phyloP scores from a whole-genome alignment of 257 asterid genomes.

The Scutellaria baicalensis region DNA sequence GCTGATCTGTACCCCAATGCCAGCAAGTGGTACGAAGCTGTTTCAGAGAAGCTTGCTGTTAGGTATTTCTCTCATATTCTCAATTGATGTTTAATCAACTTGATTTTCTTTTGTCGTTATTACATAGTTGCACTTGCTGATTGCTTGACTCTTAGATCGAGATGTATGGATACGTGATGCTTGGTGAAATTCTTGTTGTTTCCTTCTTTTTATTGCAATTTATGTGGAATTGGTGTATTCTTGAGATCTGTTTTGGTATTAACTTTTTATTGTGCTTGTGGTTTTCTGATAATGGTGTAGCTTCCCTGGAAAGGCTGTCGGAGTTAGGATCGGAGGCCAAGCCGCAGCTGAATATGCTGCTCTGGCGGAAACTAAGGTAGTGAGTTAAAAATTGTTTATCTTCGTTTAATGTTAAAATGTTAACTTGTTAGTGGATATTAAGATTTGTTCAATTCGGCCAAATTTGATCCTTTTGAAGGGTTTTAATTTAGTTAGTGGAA shows the following conservation, averaged over 20 bases:
- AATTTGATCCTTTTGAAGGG: not conserved
- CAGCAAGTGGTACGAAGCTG: constrained; percentile 66
- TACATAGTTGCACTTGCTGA: not conserved
- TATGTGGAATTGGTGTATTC: not conserved
- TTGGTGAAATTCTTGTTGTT: not conserved
- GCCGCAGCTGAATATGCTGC: constrained; percentile 42
- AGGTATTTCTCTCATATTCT: constrained; percentile 35
- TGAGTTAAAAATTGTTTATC: not conserved
- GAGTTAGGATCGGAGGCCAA: constrained; percentile 58
- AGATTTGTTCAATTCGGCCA: not conserved
- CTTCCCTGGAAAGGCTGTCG: constrained; percentile 88
- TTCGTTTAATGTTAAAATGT: not conserved
- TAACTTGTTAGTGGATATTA: not conserved
- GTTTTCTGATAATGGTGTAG: constrained; percentile 20
- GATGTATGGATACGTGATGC: not conserved
- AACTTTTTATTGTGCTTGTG: not conserved
- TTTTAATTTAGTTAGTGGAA: not conserved
- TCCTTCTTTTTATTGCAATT: not conserved
- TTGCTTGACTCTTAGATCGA: not conserved
- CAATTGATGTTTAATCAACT: not conserved
- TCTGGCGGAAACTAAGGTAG: constrained; percentile 35
- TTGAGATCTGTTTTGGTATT: not conserved
- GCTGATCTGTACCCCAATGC: constrained; percentile 67
- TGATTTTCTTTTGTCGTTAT: not conserved
- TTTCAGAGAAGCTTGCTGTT: constrained; percentile 48